Conservation (phyloP, 768 basidiomycete genomes). For the Mycena sanguinolenta region DNA sequence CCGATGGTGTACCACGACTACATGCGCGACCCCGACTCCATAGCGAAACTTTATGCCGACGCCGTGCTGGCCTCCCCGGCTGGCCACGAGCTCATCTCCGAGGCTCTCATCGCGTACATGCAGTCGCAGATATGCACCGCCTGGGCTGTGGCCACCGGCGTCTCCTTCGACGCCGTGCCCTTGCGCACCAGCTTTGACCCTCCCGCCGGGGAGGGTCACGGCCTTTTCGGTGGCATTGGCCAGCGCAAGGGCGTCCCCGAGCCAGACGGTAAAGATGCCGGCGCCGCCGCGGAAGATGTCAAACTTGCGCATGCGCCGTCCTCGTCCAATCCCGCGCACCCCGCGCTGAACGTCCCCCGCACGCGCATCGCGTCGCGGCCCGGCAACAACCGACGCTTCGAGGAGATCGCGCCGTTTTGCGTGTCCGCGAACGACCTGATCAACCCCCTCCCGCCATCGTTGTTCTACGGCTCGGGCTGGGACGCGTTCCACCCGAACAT, state of each 20-base stretch:
- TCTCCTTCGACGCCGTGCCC: slow-evolving; percentile 71
- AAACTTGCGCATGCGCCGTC: slow-evolving; percentile 28
- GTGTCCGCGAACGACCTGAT: slow-evolving; percentile 98
- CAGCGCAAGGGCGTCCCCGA: slow-evolving; percentile 82
- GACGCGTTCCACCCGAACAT: slow-evolving; percentile 76
- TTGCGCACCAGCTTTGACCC: slow-evolving; percentile 54
- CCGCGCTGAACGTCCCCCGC: slow-evolving; percentile 71
- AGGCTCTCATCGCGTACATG: slow-evolving; percentile 92
- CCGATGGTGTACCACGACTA: slow-evolving; percentile 86
- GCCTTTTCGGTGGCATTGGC: slow-evolving; percentile 89
- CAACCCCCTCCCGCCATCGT: slow-evolving; percentile 93
- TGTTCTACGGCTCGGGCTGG: slow-evolving; percentile 97
- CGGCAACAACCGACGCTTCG: slow-evolving; percentile 65
- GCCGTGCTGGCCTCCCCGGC: slow-evolving; percentile 81
- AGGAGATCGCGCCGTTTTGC: slow-evolving; percentile 93
- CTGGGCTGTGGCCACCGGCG: slow-evolving; percentile 82
- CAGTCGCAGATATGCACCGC: slow-evolving; percentile 90
- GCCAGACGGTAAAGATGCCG: slow-evolving; percentile 46
- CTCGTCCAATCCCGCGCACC: slow-evolving; percentile 31
- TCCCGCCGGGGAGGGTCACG: slow-evolving; percentile 60
- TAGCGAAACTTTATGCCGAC: slow-evolving; percentile 83
- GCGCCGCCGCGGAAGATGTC: slow-evolving; percentile 46
- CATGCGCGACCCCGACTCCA: slow-evolving; percentile 76
- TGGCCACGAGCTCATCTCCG: slow-evolving; percentile 91
- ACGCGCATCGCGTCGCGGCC: slow-evolving; percentile 81